Base-by-base conservation (phyloP, 2,329 filamentous ascomycete species). In the Seiridium cupressi region DNA sequence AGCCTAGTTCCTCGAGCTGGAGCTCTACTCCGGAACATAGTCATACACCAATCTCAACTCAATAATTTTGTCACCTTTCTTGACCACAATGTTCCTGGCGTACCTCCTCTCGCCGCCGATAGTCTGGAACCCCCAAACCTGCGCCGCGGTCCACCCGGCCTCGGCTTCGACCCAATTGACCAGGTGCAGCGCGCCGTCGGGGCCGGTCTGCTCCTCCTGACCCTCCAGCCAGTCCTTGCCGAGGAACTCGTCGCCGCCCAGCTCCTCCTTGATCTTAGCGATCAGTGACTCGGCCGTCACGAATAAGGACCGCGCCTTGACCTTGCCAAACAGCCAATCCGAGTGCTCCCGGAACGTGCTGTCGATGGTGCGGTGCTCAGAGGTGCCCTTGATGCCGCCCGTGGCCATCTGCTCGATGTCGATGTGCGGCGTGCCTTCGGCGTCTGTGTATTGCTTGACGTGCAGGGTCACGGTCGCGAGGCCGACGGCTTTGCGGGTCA, bases 301-400 rank as follows among this genome's bases (percentile, higher is more conserved):
- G 71, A 82, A 87, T 51, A 79, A 75, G 48, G 82, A 85, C 62
- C 80, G 81, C 60, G 89, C 91, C 56, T 79, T 78, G 63, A 95
- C 83, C 59, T 76, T 78, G 61, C 93, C 93, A 73, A 96, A 97
- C 65, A 96, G 84, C 81, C 87, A 88, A 79, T 97, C 92, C 32
- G 77, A 78, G 79, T 93, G 91, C 63, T 85, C 83, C 66, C 89
- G 87, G 66, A 66, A 73, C 58, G 66, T 67, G 72, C 74, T 70
- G 77, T 87, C 84, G 57, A 84, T 68, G 70, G 78, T 82, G 61
- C 84, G 84, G 64, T 74, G 72, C 80, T 87, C 84, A 47, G 77
- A 70, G 55, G 79, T 93, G 68, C 86, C 88, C 69, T 84, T 85
- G 64, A 96, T 79, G 59, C 88, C 89, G 61, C 88, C 91, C 7